These are phyloP conservation scores for Ogataea hybrid DNA, from an alignment of 1,139 yeast genomes.

Conservation along the genomic window DNA sequence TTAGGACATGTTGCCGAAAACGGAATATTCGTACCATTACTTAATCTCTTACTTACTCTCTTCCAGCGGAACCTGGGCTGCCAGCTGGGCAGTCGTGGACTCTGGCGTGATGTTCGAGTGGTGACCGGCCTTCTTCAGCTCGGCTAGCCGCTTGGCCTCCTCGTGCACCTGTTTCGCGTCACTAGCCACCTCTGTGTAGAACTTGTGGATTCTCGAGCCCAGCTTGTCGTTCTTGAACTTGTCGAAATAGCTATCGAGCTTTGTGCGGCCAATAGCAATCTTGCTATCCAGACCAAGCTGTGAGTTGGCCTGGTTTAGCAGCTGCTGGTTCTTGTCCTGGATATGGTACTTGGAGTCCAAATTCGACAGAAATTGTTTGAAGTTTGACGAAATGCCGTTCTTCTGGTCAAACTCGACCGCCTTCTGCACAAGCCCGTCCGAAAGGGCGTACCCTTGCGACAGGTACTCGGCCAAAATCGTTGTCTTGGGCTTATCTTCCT, in stretches of 20 bases:
- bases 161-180: constrained; percentile 66
- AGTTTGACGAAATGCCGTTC: constrained; percentile 58
- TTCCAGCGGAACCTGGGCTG: constrained; percentile 26
- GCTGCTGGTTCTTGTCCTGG: constrained; percentile 45
- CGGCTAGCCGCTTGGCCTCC: constrained; percentile 71
- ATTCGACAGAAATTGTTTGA: constrained; percentile 51
- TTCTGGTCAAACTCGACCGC: constrained; percentile 63
- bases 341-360: constrained; percentile 63
- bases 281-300: constrained; percentile 39
- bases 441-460: constrained; percentile 65
- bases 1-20: constrained; percentile 17
- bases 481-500: constrained; percentile 76
- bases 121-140: constrained; percentile 41
- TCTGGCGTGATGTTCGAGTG: constrained; percentile 15
- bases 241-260: constrained; percentile 48
- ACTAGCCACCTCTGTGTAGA: constrained; percentile 50
- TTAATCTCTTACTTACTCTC: neutral
- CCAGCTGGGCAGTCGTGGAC: constrained; percentile 25
- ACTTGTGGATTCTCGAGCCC: constrained; percentile 51
- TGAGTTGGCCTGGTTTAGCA: constrained; percentile 37
- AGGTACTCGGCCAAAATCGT: constrained; percentile 76
- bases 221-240: constrained; percentile 36
- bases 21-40: constrained; percentile 6
- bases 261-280: constrained; percentile 34
- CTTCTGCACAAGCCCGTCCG: constrained; percentile 60